A percentile compares a stretch with the other conserved stretches of the same genome.
phyloP scores from a whole-genome alignment of 106 monocot species.

The Dendrobium huoshanense region DNA sequence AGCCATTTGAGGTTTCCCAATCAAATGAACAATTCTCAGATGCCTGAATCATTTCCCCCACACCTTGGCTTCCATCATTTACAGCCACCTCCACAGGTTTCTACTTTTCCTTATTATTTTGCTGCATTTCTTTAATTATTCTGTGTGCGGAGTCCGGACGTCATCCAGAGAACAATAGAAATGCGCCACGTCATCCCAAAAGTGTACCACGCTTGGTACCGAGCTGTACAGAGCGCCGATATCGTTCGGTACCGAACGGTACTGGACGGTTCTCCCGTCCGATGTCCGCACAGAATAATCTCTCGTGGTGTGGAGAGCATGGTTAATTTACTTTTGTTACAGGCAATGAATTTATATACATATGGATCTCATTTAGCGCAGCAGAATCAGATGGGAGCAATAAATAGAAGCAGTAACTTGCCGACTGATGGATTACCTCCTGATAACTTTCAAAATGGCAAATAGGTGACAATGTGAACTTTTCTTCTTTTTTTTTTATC shows the following conservation, averaged over 20 bases:
- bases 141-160: too few relatives aligned
- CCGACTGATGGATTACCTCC: conserved; percentile 19
- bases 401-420: conserved; percentile 10
- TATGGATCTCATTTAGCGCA: conserved; percentile 35
- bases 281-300: background rate
- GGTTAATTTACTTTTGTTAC: conserved; percentile 7
- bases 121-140: background rate
- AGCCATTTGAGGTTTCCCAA: conserved; percentile 27
- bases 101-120: background rate
- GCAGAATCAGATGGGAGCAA: conserved; percentile 33
- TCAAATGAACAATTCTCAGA: conserved; percentile 31
- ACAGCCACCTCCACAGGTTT: conserved; percentile 38
- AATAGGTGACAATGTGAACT: conserved; percentile 2
- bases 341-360: conserved; percentile 47
- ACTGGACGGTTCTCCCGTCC: too few relatives aligned
- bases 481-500: background rate
- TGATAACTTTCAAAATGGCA: conserved; percentile 19
- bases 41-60: conserved; percentile 24
- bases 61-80: conserved; percentile 41
- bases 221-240: too few relatives aligned
- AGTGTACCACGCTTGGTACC: too few relatives aligned
- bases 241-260: too few relatives aligned
- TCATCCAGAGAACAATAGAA: too few relatives aligned
- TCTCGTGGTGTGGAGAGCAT: background rate
- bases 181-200: too few relatives aligned